Evolutionary conservation across 352 stramenopile species (phyloP), one percentile per base, ranked within the genome.

Genomic region (Paralagenidium karlingii): DNA sequence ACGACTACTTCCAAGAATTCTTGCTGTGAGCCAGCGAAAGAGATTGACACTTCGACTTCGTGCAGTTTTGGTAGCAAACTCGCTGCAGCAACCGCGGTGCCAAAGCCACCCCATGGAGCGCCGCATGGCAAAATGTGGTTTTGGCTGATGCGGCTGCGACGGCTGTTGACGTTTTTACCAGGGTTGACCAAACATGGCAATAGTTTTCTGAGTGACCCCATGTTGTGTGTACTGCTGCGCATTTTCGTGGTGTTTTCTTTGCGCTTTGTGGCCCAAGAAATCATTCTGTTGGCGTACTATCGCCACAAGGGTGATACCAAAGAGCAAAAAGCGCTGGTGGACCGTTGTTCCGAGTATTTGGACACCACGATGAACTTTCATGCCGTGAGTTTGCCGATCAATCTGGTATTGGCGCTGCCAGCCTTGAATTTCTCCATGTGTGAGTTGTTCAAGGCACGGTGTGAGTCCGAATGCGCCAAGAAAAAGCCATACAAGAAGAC

Each of bases 121-220:
- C n/a, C n/a, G n/a, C n/a, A n/a, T n/a, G n/a, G 63, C 8, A 60
- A 62, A 16, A 43, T 65, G 32, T 82, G 71, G 71, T 75, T 61
- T 61, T 54, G 60, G 22, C 82, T 78, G 40, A 78, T 52, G 32
- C 49, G 57, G 8, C n/a, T 68, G 12, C 51, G 66, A 8, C 56
- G 67, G 11, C 32, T 77, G 22, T 21, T 73, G 24, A 61, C 54
- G 41, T 55, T 58, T 30, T 28, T 89, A 3, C 69, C 50, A 47
- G 55, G 68, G 34, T 67, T 83, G 40, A 77, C 81, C 38, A 49
- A 54, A 39, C 71, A 86, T 50, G 71, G 66, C 63, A 89, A 89
- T 45, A 85, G 69, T 44, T 89, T 81, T 26, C 49, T 86, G 37
- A 71, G 71, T 40, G 60, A 67, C 1, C 43, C 58, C 13, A 82